Percentiles rank a stretch among this genome's conserved stretches.
phyloP scores from a whole-genome alignment of 2,329 filamentous ascomycete genomes.

The Bipolaris victoriae region DNA sequence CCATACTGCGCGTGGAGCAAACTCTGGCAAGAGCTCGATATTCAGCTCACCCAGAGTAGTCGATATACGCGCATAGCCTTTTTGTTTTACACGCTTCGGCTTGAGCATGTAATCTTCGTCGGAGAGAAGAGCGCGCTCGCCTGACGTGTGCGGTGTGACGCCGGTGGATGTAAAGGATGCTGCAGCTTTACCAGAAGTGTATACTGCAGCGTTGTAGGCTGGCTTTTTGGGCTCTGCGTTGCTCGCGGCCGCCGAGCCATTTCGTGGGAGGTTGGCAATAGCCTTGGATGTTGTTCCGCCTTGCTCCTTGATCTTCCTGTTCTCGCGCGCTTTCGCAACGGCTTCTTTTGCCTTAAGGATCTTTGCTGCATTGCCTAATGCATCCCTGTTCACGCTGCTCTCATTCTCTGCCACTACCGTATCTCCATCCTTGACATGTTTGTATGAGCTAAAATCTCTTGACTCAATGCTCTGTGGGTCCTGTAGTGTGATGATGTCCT shows the following conservation, averaged over 20 bases:
- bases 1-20: slow-evolving; percentile 92
- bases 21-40: slow-evolving; percentile 88
- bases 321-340: slow-evolving; percentile 84
- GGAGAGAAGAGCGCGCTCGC: slow-evolving; percentile 81
- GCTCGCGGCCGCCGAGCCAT: slow-evolving; percentile 37
- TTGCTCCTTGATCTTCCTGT: slow-evolving; percentile 60
- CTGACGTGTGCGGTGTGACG: slow-evolving; percentile 87
- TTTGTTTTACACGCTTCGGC: slow-evolving; percentile 84
- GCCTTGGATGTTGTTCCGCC: slow-evolving; percentile 27
- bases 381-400: slow-evolving; percentile 76
- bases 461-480: slow-evolving; percentile 89
- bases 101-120: slow-evolving; percentile 98
- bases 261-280: slow-evolving; percentile 28
- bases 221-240: slow-evolving; percentile 42
- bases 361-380: slow-evolving; percentile 80
- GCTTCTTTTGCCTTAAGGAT: slow-evolving; percentile 90
- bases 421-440: slow-evolving; percentile 84
- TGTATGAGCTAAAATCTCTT: slow-evolving; percentile 84
- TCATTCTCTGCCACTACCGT: slow-evolving; percentile 72
- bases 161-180: slow-evolving; percentile 96
- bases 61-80: slow-evolving; percentile 88
- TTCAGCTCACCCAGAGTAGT: slow-evolving; percentile 86
- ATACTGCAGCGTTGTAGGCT: slow-evolving; percentile 79
- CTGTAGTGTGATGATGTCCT: slow-evolving; percentile 94
- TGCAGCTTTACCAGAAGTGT: slow-evolving; percentile 89